Conservation (phyloP, 2,329 filamentous ascomycete species). For the Cryphonectria nitschkei region DNA sequence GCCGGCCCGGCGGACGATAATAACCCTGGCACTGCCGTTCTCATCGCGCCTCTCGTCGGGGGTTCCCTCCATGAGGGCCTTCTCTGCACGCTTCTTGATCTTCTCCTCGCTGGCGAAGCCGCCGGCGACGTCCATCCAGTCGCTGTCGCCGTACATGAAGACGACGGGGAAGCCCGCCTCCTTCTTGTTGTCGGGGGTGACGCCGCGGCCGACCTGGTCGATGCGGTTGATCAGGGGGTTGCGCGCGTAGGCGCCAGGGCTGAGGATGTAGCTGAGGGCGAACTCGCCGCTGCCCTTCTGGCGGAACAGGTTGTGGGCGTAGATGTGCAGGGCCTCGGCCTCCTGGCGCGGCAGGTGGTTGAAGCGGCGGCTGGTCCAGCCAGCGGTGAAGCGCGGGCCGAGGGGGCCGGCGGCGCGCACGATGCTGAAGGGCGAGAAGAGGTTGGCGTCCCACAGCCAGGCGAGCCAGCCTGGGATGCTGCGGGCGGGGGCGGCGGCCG, state of each 20-base stretch:
- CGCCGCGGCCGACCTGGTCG: slow-evolving; percentile 80
- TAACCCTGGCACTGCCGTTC: slow-evolving; percentile 80
- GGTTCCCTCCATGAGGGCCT: slow-evolving; percentile 63
- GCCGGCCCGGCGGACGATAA: slow-evolving; percentile 69
- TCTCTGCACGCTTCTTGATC: slow-evolving; percentile 68
- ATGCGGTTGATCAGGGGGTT: slow-evolving; percentile 87
- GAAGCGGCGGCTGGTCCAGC: slow-evolving; percentile 93
- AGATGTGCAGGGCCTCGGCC: slow-evolving; percentile 84
- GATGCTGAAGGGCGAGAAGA: slow-evolving; percentile 86
- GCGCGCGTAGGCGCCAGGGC: slow-evolving; percentile 89
- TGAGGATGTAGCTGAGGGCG: slow-evolving; percentile 87
- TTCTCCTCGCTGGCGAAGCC: slow-evolving; percentile 81
- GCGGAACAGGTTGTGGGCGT: slow-evolving; percentile 92
- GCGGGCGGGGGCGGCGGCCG: slow-evolving; percentile 44
- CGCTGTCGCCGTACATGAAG: slow-evolving; percentile 95
- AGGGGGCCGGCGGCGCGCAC: slow-evolving; percentile 87
- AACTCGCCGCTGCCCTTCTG: slow-evolving; percentile 94
- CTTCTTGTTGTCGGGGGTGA: slow-evolving; percentile 39
- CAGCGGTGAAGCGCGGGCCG: slow-evolving; percentile 88
- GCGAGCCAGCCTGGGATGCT: slow-evolving; percentile 83
- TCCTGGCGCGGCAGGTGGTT: slow-evolving; percentile 82
- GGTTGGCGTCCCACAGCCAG: slow-evolving; percentile 94
- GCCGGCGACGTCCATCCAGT: slow-evolving; percentile 97
- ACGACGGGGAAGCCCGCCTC: slow-evolving; percentile 79
- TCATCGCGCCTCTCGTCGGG: slow-evolving; percentile 72